These are phyloP conservation scores for Leucosporidium yakuticum DNA, from an alignment of 768 basidiomycete genomes.

Conservation along the genomic window DNA sequence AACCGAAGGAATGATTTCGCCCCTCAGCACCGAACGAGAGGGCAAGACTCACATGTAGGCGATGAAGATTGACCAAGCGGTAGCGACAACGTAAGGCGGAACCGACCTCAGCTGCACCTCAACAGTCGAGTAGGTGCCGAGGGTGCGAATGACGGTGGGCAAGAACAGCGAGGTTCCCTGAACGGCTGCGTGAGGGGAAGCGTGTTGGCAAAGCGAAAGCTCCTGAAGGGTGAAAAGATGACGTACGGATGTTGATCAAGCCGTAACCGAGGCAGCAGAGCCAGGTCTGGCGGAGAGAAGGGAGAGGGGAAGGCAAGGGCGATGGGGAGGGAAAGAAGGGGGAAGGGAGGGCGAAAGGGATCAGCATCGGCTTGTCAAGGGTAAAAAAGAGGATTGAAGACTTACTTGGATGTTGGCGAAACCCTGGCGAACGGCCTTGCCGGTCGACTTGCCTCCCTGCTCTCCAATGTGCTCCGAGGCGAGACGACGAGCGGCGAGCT, in stretches of 20 bases:
- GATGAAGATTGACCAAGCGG: conserved; percentile 56
- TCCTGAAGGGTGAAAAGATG: too few species aligned
- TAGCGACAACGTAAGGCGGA: conserved; percentile 69
- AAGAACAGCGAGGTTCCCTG: conserved; percentile 77
- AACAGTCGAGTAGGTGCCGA: conserved; percentile 57
- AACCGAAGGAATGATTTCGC: neutral
- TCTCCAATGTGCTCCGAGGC: conserved; percentile 62
- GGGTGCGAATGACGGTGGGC: conserved; percentile 63
- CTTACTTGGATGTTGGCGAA: neutral
- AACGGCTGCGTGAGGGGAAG: conserved; percentile 56
- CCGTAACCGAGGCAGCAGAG: neutral
- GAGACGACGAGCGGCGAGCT: conserved; percentile 61
- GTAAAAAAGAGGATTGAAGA: too few species aligned
- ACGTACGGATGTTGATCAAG: conserved; percentile 10
- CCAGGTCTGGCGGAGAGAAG: neutral
- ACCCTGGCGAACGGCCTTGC: conserved; percentile 50
- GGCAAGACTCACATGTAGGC: conserved; percentile 39
- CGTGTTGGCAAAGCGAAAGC: too few species aligned
- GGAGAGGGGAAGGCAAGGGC: too few species aligned
- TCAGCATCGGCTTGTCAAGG: neutral
- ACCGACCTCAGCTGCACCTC: conserved; percentile 68
- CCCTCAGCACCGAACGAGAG: too few species aligned
- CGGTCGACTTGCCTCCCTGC: conserved; percentile 59
- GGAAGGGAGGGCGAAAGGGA: too few species aligned
- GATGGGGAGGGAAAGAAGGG: too few species aligned